Base-by-base conservation (phyloP, 768 basidiomycete genomes). In the Rossbeevera mucosa region DNA sequence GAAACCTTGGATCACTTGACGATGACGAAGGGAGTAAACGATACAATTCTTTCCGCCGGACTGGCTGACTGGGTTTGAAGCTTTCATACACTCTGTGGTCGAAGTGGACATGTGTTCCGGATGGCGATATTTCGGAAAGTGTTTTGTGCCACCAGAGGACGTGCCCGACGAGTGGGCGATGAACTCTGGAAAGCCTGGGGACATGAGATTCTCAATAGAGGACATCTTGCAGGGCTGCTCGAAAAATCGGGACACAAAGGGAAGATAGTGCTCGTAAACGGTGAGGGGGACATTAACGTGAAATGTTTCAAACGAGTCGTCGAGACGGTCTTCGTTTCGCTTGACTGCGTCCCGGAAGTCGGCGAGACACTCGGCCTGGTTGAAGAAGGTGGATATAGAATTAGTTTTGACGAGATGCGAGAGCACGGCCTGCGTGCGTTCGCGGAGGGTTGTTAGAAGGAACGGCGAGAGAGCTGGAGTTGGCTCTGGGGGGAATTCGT, bases 341-440 rank as follows among this genome's bases (percentile, higher is more conserved):
- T 40, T 38, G 22, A 58, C 36, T 1, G 49, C 49, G 8, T 28
- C 33, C 0, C 63, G 60, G 29, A 64, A 55, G 28, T 46, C 28
- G n/a, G 58, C 48, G 22, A 64, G 56, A 21, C 51, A 24, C 1
- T 44, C 33, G 14, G 60, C 50, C 38, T 60, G 47, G 16, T 56
- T 54, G 18, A 62, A 64, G 45, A 51, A 62, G 0, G 51, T 50
- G 4, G 63, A 59, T 26, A 41, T 36, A 7, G 60, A 55, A 30
- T 64, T 64, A 8, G 57, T 55, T 20, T 58, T 46, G 44, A 58
- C 56, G 47, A 64, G 58, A 25, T 64, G 58, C 13, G 58, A 58
- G 29, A 64, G 63, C 51, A 62, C 54, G 30, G 53, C 47, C 36
- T 55, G 58, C 30, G 63, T 60, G 47, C 53, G 60, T 29, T 65